Evolutionary conservation across 2,329 filamentous ascomycete genomes (phyloP), one percentile per base, ranked within the genome.

Genomic region (Harringtonia lauricola): DNA sequence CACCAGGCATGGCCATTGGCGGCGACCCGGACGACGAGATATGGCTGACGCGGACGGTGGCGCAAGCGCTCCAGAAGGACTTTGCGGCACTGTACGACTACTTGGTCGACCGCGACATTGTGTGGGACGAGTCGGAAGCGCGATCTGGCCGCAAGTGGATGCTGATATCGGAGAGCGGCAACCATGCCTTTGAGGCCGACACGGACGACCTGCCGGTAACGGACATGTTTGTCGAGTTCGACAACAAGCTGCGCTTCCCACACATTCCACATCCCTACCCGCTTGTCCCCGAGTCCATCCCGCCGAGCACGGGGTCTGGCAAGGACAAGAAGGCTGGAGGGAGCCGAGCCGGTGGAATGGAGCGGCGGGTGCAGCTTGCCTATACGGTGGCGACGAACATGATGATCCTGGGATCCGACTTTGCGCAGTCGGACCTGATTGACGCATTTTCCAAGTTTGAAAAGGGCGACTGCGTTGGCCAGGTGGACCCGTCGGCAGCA

Each of bases 31-130:
- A 64, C 1, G 65, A 70, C 28, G 68, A 72, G 10, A 65, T 66
- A 33, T 84, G 80, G 80, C 64, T 85, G 13, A 80, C 72, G 5
- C 67, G 81, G 34, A 70, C 66, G 3, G 57, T 83, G 17, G 70
- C 70, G 1, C 66, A 70, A 38, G 65, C 64, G 3, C 57, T 86
- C n/a, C 77, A 82, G 50, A 66, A 64, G 28, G 81, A 85, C 50
- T 84, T 86, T 52, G 76, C 77, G 3, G 74, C 76, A 0, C 62
- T 86, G 2, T 86, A 86, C 52, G 80, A 85, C 53, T 83, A 82
- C 49, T 63, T 85, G 1, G 80, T 86, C 15, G 74, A 85, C 56
- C 71, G 78, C 6, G 75, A 83, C 38, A 70, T 83, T 5, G 57
- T 72, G 1, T 86, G 81, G 78, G 78, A 81, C 44, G 70, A 70